Conservation (phyloP, 495 filamentous ascomycete species). For the Lasiosphaeris hirsuta region DNA sequence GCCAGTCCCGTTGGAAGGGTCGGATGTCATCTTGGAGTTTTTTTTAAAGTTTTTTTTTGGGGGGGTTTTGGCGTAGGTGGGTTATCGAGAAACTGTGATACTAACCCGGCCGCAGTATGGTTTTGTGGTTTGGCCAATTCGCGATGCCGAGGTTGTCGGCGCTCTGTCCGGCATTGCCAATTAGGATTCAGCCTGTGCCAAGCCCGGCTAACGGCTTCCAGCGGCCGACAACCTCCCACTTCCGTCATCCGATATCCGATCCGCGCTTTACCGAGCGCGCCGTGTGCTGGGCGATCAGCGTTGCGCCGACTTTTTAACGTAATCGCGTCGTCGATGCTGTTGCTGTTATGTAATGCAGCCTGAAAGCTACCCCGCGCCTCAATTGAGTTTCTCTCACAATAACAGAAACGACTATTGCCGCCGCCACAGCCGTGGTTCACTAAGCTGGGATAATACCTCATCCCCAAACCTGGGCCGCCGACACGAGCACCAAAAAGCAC, state of each 20-base stretch:
- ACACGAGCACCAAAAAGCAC: no score
- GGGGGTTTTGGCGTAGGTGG: background rate
- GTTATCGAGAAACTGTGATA: background rate
- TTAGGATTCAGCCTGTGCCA: background rate
- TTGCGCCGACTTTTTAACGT: no score
- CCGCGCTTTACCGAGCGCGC: slow-evolving; percentile 16
- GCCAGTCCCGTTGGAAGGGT: slow-evolving; percentile 19
- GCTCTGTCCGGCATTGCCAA: background rate
- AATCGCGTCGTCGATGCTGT: no score
- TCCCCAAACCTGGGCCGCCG: no score
- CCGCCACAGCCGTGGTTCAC: no score
- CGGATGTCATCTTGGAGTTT: background rate
- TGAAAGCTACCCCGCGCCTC: no score
- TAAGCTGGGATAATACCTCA: no score
- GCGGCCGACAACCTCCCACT: slow-evolving; percentile 9
- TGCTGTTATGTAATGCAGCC: no score
- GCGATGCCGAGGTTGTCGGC: background rate
- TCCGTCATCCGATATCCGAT: slow-evolving; percentile 21
- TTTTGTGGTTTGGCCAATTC: background rate
- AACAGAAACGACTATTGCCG: no score
- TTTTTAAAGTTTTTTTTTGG: background rate
- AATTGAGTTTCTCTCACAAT: no score
- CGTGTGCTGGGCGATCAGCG: background rate
- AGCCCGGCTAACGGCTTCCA: background rate
- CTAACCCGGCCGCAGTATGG: background rate